A percentile compares a stretch with the other conserved stretches of the same genome.
These are phyloP conservation scores for Arabidopsis hybrid DNA, from an alignment of 441 rosid species.

Conservation along the genomic window DNA sequence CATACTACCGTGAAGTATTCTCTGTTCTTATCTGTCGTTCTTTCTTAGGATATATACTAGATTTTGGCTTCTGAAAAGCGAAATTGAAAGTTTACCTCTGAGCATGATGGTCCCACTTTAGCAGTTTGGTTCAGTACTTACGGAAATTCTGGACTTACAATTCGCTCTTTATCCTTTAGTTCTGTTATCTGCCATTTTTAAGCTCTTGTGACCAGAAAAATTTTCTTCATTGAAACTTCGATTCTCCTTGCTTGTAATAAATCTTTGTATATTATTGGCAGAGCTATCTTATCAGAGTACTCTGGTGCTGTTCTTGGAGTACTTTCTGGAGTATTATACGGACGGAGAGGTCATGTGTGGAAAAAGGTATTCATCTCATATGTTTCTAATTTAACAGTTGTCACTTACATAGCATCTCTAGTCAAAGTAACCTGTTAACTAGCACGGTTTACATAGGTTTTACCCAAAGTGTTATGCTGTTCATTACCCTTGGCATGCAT, in stretches of 20 bases:
- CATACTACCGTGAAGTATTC: not conserved
- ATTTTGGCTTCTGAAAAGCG: conserved; percentile 6
- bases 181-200: not conserved
- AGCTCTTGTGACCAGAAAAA: not conserved
- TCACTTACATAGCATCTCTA: conserved; percentile 23
- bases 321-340: conserved; percentile 86
- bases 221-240: not conserved
- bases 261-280: conserved; percentile 40
- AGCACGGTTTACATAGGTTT: conserved; percentile 1
- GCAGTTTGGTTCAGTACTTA: conserved; percentile 1
- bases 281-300: conserved; percentile 93
- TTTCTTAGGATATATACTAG: conserved; percentile 8
- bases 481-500: not conserved
- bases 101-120: not conserved
- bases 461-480: not conserved
- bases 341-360: conserved; percentile 77
- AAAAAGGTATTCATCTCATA: conserved; percentile 70
- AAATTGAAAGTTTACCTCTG: conserved; percentile 15
- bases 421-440: conserved; percentile 10
- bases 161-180: not conserved
- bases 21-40: not conserved
- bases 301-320: conserved; percentile 99
- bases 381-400: conserved; percentile 6
- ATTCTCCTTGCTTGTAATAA: not conserved
- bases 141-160: not conserved